Evolutionary conservation across 2,329 filamentous ascomycete genomes (phyloP).

Genomic region (Stagonosporopsis rhizophila): DNA sequence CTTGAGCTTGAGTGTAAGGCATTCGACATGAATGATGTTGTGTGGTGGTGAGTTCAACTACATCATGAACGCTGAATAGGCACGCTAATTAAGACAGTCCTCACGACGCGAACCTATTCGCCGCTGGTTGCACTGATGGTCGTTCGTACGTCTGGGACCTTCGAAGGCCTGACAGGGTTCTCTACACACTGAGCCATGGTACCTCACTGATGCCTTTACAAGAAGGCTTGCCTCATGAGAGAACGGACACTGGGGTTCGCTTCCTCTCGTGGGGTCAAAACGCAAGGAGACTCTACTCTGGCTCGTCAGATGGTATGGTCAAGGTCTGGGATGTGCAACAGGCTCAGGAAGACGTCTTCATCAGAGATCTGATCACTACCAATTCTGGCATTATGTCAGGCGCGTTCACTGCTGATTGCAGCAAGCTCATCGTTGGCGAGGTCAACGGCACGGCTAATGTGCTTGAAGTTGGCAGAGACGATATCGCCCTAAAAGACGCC

Average conservation of each 20-base stretch:
- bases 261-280: constrained; percentile 65
- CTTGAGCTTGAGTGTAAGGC: constrained; percentile 64
- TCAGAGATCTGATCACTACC: constrained; percentile 59
- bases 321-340: constrained; percentile 66
- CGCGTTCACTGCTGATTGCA: constrained; percentile 62
- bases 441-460: constrained; percentile 63
- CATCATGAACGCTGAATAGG: background rate
- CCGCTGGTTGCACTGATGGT: constrained; percentile 67
- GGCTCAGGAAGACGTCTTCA: constrained; percentile 58
- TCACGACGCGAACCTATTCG: constrained; percentile 59
- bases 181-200: constrained; percentile 61
- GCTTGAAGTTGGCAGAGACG: constrained; percentile 53
- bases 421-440: constrained; percentile 64
- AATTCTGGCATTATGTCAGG: constrained; percentile 65
- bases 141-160: constrained; percentile 67
- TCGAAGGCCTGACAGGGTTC: constrained; percentile 53
- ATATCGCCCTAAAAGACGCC: constrained; percentile 37
- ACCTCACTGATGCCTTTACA: constrained; percentile 58
- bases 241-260: constrained; percentile 64
- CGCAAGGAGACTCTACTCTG: constrained; percentile 62
- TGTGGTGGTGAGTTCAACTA: constrained; percentile 52
- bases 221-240: constrained; percentile 54
- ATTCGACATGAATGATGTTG: constrained; percentile 67
- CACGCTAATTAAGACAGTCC: constrained; percentile 42
- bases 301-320: constrained; percentile 66